Percentiles rank a stretch among this genome's conserved stretches.
Evolutionary conservation across 2,329 filamentous ascomycete species (phyloP).

Genomic region (Microcyclospora tardicrescens): DNA sequence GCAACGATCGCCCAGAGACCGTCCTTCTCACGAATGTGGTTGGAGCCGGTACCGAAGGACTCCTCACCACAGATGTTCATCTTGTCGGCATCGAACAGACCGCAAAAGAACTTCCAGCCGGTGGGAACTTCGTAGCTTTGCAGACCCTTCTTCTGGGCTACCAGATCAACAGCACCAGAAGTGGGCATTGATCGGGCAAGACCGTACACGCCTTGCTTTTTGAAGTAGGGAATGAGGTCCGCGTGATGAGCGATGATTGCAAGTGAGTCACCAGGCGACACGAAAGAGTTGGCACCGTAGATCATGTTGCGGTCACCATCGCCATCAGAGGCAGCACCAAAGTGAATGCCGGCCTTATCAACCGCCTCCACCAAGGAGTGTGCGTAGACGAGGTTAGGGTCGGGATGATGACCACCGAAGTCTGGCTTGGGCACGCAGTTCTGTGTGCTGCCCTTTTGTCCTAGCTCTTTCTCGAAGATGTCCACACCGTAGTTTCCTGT

Average conservation of each 20-base stretch:
- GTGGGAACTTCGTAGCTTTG: constrained; percentile 94
- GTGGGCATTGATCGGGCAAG: constrained; percentile 97
- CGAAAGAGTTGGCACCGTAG: constrained; percentile 91
- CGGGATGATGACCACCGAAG: constrained; percentile 93
- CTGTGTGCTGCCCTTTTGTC: constrained; percentile 68
- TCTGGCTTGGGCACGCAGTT: constrained; percentile 88
- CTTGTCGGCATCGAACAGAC: constrained; percentile 85
- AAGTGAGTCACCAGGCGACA: constrained; percentile 91
- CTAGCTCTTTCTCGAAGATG: constrained; percentile 90
- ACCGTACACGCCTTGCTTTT: constrained; percentile 90
- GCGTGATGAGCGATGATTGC: constrained; percentile 98
- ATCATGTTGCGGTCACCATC: constrained; percentile 99
- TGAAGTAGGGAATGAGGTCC: constrained; percentile 94
- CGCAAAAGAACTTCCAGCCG: constrained; percentile 99
- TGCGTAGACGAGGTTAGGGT: constrained; percentile 95
- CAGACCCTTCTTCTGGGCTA: constrained; percentile 86
- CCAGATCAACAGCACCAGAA: constrained; percentile 85
- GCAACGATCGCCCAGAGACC: constrained; percentile 94
- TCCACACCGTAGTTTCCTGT: constrained; percentile 89
- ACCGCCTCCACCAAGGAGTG: constrained; percentile 89
- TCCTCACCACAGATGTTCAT: constrained; percentile 98
- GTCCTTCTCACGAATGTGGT: constrained; percentile 99
- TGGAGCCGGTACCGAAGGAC: constrained; percentile 93
- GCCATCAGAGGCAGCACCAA: constrained; percentile 90
- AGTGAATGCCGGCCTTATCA: constrained; percentile 82